Evolutionary conservation across 2,329 filamentous ascomycete species (phyloP), one percentile per base, ranked within the genome.

Genomic region (Pseudogymnoascus destructans): DNA sequence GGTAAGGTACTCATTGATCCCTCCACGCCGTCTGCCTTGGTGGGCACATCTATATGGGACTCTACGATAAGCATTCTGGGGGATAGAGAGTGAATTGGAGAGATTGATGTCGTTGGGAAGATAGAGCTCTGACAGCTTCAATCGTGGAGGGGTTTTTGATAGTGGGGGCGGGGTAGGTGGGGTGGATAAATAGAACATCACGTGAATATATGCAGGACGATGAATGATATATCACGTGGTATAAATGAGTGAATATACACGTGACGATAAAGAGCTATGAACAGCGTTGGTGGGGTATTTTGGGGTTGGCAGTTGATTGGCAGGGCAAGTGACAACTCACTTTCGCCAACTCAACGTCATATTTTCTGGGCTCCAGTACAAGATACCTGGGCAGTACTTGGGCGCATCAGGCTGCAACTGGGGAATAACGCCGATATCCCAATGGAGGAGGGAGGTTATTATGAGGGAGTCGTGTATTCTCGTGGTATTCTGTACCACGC

Each of bases 21-120:
- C 59, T 73, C 70, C 59, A 79, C 73, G 23, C 80, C 81, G 61
- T 76, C 79, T 42, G 75, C 76, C 66, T 79, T 75, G 42, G 81
- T 84, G 8, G 76, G 69, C 57, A 85, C 77, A 75, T 85, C 81
- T 65, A 75, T 71, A 67, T 80, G 72, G 15, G 74, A 76, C 66
- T 85, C 81, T 64, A 77, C 69, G 61, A 84, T 81, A 57, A 84
- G 69, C 80, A 84, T 84, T 15, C 62, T 75, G 5, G 21, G 6
- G 21, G 40, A 27, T 49, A 2, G 23, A 25, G 2, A 27, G 40
- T 15, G 40, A 49, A 49, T 49, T 49, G 40, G 21, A 25, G 40
- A 49, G 5, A 49, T 27, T 49, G 40, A 15, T 49, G 40, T 27
- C 21, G 40, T 49, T 49, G 40, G 7, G 40, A 25, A 15, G 21